Conservation (phyloP, 768 basidiomycete species). For the Tubosaeta sp. region DNA sequence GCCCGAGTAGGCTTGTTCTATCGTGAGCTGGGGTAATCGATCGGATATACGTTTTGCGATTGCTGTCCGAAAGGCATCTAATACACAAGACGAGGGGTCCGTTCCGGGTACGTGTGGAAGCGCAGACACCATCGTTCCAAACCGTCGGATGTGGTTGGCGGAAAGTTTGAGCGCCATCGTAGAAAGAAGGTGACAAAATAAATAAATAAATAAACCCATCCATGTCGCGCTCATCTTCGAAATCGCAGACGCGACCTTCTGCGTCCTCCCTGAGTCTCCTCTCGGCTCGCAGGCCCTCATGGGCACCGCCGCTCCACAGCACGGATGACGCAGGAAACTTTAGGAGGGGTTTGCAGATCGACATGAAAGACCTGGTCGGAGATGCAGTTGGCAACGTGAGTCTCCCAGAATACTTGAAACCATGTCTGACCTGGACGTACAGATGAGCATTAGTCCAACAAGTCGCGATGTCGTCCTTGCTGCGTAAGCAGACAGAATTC, state of each 20-base stretch:
- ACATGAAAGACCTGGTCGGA: conserved; percentile 75
- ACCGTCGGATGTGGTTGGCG: neutral
- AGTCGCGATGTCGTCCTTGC: conserved; percentile 88
- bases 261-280: conserved; percentile 26
- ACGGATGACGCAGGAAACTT: conserved; percentile 59
- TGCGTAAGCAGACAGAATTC: conserved; percentile 47
- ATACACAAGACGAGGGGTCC: conserved; percentile 60
- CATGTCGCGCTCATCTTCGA: conserved; percentile 28
- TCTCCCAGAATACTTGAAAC: conserved; percentile 5
- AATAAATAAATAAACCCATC: neutral
- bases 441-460: conserved; percentile 92
- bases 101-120: conserved; percentile 42
- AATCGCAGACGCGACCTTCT: conserved; percentile 10
- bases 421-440: conserved; percentile 3
- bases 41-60: conserved; percentile 72
- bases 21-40: conserved; percentile 55
- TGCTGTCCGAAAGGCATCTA: conserved; percentile 79
- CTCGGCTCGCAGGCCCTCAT: conserved; percentile 31
- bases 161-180: neutral
- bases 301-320: conserved; percentile 30
- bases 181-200: neutral
- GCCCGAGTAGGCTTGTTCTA: conserved; percentile 78
- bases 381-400: conserved; percentile 82
- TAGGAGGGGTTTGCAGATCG: conserved; percentile 59
- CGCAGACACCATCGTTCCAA: conserved; percentile 28